These are phyloP conservation scores for Exophiala calicioides DNA, from an alignment of 2,329 filamentous ascomycete genomes.

Conservation along the genomic window DNA sequence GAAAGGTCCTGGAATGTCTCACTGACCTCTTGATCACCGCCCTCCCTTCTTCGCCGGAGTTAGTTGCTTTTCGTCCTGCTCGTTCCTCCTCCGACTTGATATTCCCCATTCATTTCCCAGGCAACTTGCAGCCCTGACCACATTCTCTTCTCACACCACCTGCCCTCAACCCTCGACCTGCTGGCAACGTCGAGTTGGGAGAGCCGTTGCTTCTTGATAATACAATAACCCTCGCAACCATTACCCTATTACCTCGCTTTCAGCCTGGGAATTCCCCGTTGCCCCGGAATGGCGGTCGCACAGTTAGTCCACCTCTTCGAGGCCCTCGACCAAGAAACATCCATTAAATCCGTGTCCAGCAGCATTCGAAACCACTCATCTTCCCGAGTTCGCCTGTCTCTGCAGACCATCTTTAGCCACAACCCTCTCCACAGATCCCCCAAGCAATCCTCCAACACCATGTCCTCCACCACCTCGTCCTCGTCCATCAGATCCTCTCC, in stretches of 20 bases:
- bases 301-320: slow-evolving; percentile 28
- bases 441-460: slow-evolving; percentile 11
- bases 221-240: not conserved
- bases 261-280: no score
- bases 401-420: slow-evolving; percentile 27
- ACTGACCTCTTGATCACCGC: slow-evolving; percentile 16
- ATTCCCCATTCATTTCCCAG: not conserved
- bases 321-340: slow-evolving; percentile 19
- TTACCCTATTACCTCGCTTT: no score
- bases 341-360: slow-evolving; percentile 20
- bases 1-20: slow-evolving; percentile 23
- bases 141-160: not conserved
- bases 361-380: slow-evolving; percentile 22
- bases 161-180: slow-evolving; percentile 2
- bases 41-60: not conserved
- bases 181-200: slow-evolving; percentile 10
- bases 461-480: slow-evolving; percentile 15
- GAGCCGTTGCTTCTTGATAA: slow-evolving; percentile 1
- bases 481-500: slow-evolving; percentile 32
- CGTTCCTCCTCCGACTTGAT: no score
- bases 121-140: not conserved
- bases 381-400: slow-evolving; percentile 20
- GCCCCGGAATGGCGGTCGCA: slow-evolving; percentile 24
- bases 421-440: slow-evolving; percentile 16
- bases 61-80: slow-evolving; percentile 7